Conservation (phyloP, 169 alveolate species). For the Fabrea salina region DNA sequence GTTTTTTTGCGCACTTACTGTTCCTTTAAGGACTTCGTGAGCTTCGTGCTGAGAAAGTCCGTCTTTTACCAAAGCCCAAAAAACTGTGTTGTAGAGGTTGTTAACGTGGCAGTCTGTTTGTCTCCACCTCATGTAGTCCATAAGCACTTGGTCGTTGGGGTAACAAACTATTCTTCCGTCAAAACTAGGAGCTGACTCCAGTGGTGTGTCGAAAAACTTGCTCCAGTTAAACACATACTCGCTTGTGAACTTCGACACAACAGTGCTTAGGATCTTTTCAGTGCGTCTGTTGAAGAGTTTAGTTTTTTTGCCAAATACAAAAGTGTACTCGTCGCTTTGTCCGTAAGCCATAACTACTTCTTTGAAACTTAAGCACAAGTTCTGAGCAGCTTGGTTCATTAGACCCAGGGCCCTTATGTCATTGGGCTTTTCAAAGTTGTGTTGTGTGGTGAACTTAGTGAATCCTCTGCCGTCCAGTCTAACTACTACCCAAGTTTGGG, state of each 20-base stretch:
- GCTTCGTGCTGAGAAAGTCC: constrained; percentile 84
- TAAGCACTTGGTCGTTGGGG: constrained; percentile 86
- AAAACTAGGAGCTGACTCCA: constrained; percentile 87
- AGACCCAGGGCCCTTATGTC: constrained; percentile 87
- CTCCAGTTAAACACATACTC: constrained; percentile 87
- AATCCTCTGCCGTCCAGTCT: constrained; percentile 95
- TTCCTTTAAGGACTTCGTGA: constrained; percentile 65
- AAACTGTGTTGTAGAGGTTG: constrained; percentile 93
- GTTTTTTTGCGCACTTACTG: constrained; percentile 86
- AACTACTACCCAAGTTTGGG: constrained; percentile 88
- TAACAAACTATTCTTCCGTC: constrained; percentile 92
- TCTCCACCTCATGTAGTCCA: constrained; percentile 90
- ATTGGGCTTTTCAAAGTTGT: constrained; percentile 92
- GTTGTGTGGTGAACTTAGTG: constrained; percentile 85
- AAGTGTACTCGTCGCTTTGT: constrained; percentile 89
- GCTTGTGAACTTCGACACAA: constrained; percentile 90
- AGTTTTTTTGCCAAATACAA: constrained; percentile 77
- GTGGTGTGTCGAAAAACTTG: constrained; percentile 63
- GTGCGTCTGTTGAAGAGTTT: constrained; percentile 75
- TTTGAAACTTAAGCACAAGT: constrained; percentile 86
- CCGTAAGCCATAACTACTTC: constrained; percentile 95
- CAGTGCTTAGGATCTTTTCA: constrained; percentile 86
- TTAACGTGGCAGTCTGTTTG: constrained; percentile 95
- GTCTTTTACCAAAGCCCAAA: constrained; percentile 92
- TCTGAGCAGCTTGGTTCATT: constrained; percentile 90